Conservation (phyloP, 108 stramenopile species). For the Nannochloropsis salina region DNA sequence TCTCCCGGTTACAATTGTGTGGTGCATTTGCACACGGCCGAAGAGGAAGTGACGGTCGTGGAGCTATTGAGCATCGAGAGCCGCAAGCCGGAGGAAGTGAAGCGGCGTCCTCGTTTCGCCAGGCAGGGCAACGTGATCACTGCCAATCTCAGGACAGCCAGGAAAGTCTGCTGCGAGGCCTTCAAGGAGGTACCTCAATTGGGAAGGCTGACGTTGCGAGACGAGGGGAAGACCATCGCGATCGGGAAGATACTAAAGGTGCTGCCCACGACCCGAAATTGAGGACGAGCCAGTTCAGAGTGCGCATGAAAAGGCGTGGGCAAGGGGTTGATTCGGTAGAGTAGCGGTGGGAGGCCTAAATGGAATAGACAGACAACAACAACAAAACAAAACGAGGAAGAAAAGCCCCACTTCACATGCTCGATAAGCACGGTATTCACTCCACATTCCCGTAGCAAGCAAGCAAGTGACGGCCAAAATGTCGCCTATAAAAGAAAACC, state of each 20-base stretch:
- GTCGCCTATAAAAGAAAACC: no score
- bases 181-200: constrained; percentile 87
- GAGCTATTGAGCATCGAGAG: constrained; percentile 33
- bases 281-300: no score
- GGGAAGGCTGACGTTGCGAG: constrained; percentile 94
- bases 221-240: constrained; percentile 97
- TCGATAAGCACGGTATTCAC: no score
- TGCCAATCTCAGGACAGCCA: constrained; percentile 33
- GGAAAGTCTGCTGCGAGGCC: constrained; percentile 72
- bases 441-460: no score
- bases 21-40: constrained; percentile 91
- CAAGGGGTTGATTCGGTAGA: no score
- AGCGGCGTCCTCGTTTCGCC: constrained; percentile 43
- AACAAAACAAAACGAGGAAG: background rate
- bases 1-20: constrained; percentile 91
- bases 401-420: no score
- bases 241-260: constrained; percentile 86
- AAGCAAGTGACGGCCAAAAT: no score
- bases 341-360: no score
- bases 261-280: background rate
- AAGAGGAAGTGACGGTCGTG: constrained; percentile 61
- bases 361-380: background rate
- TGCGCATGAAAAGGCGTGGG: no score
- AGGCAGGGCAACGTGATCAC: constrained; percentile 53
- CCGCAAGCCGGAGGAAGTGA: constrained; percentile 37